A percentile compares a stretch with the other conserved stretches of the same genome.
These are phyloP conservation scores for Tothia fuscella DNA, from an alignment of 2,329 filamentous ascomycete species.

Conservation along the genomic window DNA sequence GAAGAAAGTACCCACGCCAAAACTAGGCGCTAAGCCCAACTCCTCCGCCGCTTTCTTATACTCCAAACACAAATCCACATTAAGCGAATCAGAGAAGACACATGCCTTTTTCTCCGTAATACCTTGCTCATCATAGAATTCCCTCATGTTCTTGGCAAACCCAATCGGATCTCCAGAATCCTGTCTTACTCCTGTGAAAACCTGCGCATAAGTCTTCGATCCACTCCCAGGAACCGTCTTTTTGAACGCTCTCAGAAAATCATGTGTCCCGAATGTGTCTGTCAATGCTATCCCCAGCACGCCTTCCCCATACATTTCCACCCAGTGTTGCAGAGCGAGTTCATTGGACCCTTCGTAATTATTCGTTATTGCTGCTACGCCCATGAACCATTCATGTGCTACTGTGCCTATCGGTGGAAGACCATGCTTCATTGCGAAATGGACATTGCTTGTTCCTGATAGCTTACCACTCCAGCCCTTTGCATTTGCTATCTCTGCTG, in stretches of 20 bases:
- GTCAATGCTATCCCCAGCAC: slow-evolving; percentile 78
- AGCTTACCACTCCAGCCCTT: slow-evolving; percentile 60
- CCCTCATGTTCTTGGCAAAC: slow-evolving; percentile 66
- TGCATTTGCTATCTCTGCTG: slow-evolving; percentile 56
- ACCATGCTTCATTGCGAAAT: slow-evolving; percentile 87
- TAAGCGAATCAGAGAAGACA: slow-evolving; percentile 90
- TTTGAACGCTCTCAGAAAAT: slow-evolving; percentile 77
- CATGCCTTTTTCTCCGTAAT: slow-evolving; percentile 76
- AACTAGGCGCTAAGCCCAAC: slow-evolving; percentile 71
- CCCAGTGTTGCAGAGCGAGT: slow-evolving; percentile 75
- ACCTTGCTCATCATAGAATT: slow-evolving; percentile 66
- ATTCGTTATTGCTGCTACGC: slow-evolving; percentile 78
- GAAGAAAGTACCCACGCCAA: slow-evolving; percentile 90
- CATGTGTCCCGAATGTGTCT: slow-evolving; percentile 87
- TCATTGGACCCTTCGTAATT: slow-evolving; percentile 80
- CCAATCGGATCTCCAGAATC: slow-evolving; percentile 77
- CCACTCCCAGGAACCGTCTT: slow-evolving; percentile 34
- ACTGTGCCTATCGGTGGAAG: slow-evolving; percentile 78
- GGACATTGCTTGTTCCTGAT: slow-evolving; percentile 88
- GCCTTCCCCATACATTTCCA: slow-evolving; percentile 76
- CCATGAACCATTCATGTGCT: slow-evolving; percentile 99
- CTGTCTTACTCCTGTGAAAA: slow-evolving; percentile 75
- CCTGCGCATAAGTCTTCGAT: slow-evolving; percentile 56
- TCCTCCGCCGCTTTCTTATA: slow-evolving; percentile 78
- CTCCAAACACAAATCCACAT: slow-evolving; percentile 80